phyloP scores from a whole-genome alignment of 257 asterid genomes.

The Jacaranda copaia region DNA sequence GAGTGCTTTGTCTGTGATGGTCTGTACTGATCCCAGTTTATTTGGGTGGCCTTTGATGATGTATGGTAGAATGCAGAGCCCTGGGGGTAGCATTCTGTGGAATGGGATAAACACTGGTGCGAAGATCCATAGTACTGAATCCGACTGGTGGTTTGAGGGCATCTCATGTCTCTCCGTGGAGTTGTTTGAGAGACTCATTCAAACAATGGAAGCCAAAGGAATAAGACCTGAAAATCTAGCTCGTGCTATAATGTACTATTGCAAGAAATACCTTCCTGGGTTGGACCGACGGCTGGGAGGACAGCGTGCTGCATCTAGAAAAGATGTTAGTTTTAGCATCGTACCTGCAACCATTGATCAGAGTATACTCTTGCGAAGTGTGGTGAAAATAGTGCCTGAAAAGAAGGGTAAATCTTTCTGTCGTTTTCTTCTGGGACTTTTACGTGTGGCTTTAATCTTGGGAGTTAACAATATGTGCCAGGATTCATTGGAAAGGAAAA shows the following conservation, averaged over 20 bases:
- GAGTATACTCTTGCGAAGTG: constrained; percentile 60
- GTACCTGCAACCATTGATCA: constrained; percentile 65
- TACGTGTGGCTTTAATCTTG: constrained; percentile 67
- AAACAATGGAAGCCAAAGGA: constrained; percentile 61
- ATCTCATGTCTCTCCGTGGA: constrained; percentile 58
- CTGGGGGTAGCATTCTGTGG: constrained; percentile 81
- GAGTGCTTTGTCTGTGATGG: constrained; percentile 61
- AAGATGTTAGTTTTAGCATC: constrained; percentile 66
- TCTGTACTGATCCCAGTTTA: constrained; percentile 67
- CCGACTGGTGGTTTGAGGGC: constrained; percentile 79
- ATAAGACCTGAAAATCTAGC: constrained; percentile 60
- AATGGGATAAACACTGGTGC: constrained; percentile 75
- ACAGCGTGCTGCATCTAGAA: constrained; percentile 48
- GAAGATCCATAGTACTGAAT: constrained; percentile 57
- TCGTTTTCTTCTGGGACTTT: constrained; percentile 68
- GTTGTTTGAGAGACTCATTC: constrained; percentile 63
- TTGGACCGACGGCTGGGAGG: constrained; percentile 69
- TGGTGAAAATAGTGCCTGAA: constrained; percentile 59
- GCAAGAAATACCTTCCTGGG: constrained; percentile 72
- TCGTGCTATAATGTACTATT: constrained; percentile 62
- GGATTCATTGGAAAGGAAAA: constrained; percentile 58
- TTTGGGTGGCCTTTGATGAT: constrained; percentile 83
- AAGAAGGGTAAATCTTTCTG: constrained; percentile 63
- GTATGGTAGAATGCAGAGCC: constrained; percentile 74
- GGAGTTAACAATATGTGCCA: constrained; percentile 53